Evolutionary conservation across 768 basidiomycete genomes (phyloP), one percentile per base, ranked within the genome.

Genomic region (Pilatotrama ljubarskyi): DNA sequence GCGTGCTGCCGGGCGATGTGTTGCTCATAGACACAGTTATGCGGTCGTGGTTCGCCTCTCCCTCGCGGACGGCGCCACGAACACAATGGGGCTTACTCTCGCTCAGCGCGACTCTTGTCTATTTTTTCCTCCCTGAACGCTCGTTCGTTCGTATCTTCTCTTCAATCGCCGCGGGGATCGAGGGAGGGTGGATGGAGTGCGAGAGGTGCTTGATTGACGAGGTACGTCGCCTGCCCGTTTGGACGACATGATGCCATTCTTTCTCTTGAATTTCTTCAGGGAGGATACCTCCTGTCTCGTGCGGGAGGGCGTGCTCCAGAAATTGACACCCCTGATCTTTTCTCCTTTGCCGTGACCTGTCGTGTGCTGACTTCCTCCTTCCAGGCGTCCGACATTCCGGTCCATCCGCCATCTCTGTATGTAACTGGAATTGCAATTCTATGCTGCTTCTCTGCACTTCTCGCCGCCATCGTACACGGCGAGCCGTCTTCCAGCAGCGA

Each of bases 11-110:
- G 72, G 72, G 79, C 80, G 75, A 64, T 69, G 74, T 69, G 84
- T 90, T 91, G 81, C 89, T 91, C 90, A 88, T 91, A 86, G 85
- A 80, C 76, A 91, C 72, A 91, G 90, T 89, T 83, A 91, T 91
- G 83, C 90, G 90, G 85, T 91, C 84, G 85, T 81, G 63, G 80
- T 77, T 72, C 59, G 69, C 70, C 5, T 20, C 42, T 36, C 42
- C 49, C 17, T 43, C 49, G 22, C 36, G 51, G 48, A 14, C 58
- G 59, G 61, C 66, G 77, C 80, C 80, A 75, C 84, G 80, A 89
- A 90, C 90, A 81, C 84, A 91, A 91, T 90, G 90, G 90, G 90
- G 90, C 90, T 91, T 87, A 90, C 88, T 91, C 87, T 90, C 82
- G 73, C 77, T 77, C 84, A 85, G 82, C 85, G 79, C 76, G 72